Evolutionary conservation across 768 basidiomycete species (phyloP).

Genomic region (Boletus insuetus): DNA sequence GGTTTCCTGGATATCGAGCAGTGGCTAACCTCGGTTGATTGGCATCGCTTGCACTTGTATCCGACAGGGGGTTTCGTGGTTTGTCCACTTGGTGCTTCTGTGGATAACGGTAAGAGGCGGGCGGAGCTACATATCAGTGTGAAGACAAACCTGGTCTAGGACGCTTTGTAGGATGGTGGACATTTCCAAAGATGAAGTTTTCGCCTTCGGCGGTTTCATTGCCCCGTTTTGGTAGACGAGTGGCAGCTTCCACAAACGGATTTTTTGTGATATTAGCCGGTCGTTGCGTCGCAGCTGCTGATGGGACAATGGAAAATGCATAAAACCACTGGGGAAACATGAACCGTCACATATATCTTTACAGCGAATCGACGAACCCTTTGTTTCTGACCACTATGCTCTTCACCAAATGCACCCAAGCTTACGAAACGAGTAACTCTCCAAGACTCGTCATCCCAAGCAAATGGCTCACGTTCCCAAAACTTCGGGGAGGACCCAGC

Average conservation of each 20-base stretch:
- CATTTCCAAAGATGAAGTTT: slow-evolving; percentile 70
- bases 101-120: not conserved
- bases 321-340: slow-evolving; percentile 81
- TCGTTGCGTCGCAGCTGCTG: slow-evolving; percentile 36
- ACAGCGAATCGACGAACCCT: slow-evolving; percentile 53
- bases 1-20: not conserved
- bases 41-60: slow-evolving; percentile 76
- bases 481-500: slow-evolving; percentile 70
- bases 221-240: slow-evolving; percentile 50
- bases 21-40: slow-evolving; percentile 62
- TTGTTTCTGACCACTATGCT: slow-evolving; percentile 67
- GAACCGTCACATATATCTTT: slow-evolving; percentile 3
- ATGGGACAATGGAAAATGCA: slow-evolving; percentile 82
- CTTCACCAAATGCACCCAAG: slow-evolving; percentile 82
- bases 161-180: slow-evolving; percentile 57
- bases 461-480: slow-evolving; percentile 94
- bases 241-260: slow-evolving; percentile 52
- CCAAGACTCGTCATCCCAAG: slow-evolving; percentile 71
- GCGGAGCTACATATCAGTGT: not conserved
- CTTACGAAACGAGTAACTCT: slow-evolving; percentile 76
- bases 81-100: slow-evolving; percentile 35
- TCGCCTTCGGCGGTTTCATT: slow-evolving; percentile 46
- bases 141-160: slow-evolving; percentile 47
- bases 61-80: slow-evolving; percentile 61
- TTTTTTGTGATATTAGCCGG: slow-evolving; percentile 70